phyloP scores from a whole-genome alignment of 2,329 filamentous ascomycete genomes.

The Xylariaceae sp. region DNA sequence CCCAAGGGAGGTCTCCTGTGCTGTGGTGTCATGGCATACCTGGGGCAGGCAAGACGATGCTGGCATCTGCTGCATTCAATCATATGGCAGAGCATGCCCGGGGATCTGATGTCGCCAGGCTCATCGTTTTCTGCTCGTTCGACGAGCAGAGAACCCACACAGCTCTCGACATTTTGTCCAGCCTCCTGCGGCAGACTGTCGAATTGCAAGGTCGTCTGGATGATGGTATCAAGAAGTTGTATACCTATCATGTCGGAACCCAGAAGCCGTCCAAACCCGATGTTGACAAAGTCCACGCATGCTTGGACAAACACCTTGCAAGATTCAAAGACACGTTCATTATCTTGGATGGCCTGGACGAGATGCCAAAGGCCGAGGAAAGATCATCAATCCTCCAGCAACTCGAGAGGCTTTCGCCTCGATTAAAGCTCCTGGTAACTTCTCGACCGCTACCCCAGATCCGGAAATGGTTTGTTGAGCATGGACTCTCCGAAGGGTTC shows the following conservation, averaged over 20 bases:
- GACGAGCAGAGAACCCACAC: constrained; percentile 1
- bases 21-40: constrained; percentile 5
- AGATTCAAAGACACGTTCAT: constrained; percentile 2
- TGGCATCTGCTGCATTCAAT: constrained; percentile 1
- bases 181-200: constrained; percentile 1
- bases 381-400: constrained; percentile 1
- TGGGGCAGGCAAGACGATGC: constrained; percentile 3
- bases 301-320: constrained; percentile 1
- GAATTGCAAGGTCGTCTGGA: constrained; percentile 1
- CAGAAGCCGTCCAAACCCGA: background rate
- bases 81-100: constrained; percentile 1
- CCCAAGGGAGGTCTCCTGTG: background rate
- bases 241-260: background rate
- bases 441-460: constrained; percentile 1
- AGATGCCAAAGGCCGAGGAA: constrained; percentile 1
- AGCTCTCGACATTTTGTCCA: constrained; percentile 1
- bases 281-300: background rate
- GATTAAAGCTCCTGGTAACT: constrained; percentile 1
- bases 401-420: background rate
- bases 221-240: background rate
- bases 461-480: no score
- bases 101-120: background rate
- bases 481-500: no score
- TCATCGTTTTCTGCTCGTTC: constrained; percentile 4
- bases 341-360: constrained; percentile 2